Base-by-base conservation (phyloP, 2,329 filamentous ascomycete species). In the Leptographium galeiforme region DNA sequence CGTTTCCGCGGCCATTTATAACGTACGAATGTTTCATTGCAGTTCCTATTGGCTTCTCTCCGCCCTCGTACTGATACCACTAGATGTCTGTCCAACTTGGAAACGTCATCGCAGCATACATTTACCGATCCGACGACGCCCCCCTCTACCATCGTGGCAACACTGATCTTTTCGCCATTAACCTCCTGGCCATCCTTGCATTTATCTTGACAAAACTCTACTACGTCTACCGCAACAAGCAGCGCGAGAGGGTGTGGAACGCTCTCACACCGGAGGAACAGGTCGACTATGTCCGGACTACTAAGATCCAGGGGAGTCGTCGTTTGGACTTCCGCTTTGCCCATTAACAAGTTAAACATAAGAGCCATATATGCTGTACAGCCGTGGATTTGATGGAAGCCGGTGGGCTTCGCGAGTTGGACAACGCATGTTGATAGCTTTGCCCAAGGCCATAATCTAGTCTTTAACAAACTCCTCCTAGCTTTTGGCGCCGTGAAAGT, bases 81-180 rank as follows among this genome's bases (percentile, higher is more conserved):
- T 19, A 67, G 63, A 71, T 70, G 63, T 59, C 61, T 13, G 64
- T 68, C 6, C 69, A 71, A 54, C 19, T 63, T 0, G 67, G 68
- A 8, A 64, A 60, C 54, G 62, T 72, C 10, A 59, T 62, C 13
- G 56, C 59, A 32, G 62, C 62, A 13, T 64, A 68, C 58, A 75
- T 81, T n/a, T 81, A 81, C 60, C 66, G 72, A 1, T 68, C 76
- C 1, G 67, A 76, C 39, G 79, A 83, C 57, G 71, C 72, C 52
- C 78, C 77, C 0, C 63, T 72, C 6, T 81, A 82, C 55, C 66
- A 68, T 2, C 67, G 69, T 0, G 80, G 80, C 0, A 81, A 83
- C 55, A 72, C 68, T 33, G 68, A 73, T 0, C 62, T 82, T 1
- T 69, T 84, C 48, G 72, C 62, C 0, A 70, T 82, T 51, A 71